Conservation (phyloP, 192 early-diverging fungal genomes). For the Lunasporangiospora selenospora region DNA sequence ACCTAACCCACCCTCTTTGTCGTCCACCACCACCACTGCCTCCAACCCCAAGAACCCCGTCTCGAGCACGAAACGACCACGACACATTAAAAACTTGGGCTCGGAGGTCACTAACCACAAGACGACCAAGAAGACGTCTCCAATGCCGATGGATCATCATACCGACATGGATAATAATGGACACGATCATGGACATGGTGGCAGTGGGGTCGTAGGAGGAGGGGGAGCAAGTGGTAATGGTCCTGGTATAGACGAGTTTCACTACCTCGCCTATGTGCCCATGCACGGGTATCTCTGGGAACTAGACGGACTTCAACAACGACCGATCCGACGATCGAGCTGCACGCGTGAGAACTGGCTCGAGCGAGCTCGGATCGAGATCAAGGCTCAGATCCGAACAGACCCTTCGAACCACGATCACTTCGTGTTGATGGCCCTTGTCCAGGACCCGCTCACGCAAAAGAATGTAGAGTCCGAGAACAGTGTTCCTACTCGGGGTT, state of each 20-base stretch:
- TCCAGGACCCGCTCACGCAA: conserved; percentile 7
- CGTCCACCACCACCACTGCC: too few relatives aligned
- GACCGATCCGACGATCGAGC: background rate
- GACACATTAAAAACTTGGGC: too few relatives aligned
- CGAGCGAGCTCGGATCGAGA: background rate
- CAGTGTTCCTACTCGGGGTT: too few relatives aligned
- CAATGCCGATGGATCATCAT: too few relatives aligned
- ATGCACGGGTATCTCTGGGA: conserved; percentile 11
- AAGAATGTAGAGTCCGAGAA: too few relatives aligned
- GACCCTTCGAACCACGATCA: background rate
- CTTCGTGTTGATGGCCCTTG: conserved; percentile 11
- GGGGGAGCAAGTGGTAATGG: background rate
- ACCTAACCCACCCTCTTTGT: too few relatives aligned
- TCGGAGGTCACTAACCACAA: too few relatives aligned
- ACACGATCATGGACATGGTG: too few relatives aligned
- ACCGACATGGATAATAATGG: too few relatives aligned
- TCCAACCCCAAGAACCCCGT: too few relatives aligned
- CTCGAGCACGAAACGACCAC: too few relatives aligned
- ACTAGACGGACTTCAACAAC: conserved; percentile 11
- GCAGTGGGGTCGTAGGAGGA: background rate
- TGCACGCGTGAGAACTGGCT: conserved; percentile 1
- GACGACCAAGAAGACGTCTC: too few relatives aligned
- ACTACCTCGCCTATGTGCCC: conserved; percentile 9
- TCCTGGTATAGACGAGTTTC: background rate
- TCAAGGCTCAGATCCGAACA: background rate